Conservation (phyloP, 2,329 filamentous ascomycete species). For the Paraconiothyrium sp. region DNA sequence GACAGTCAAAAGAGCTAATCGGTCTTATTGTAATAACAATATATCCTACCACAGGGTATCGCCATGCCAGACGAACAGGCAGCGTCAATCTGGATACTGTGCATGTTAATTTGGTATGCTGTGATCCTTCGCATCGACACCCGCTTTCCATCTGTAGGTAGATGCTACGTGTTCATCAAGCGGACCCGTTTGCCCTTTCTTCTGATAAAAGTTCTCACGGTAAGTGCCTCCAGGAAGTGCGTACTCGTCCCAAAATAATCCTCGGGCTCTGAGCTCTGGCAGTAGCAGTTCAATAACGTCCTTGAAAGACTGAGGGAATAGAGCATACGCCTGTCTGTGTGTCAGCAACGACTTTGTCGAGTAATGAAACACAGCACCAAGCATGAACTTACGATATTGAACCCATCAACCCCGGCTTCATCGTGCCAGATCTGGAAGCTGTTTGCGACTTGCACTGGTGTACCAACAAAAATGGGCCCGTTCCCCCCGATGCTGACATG, state of each 20-base stretch:
- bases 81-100: no score
- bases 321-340: conserved; percentile 62
- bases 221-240: conserved; percentile 67
- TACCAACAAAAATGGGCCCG: conserved; percentile 72
- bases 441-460: conserved; percentile 71
- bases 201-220: conserved; percentile 68
- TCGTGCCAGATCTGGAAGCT: conserved; percentile 72
- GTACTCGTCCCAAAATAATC: conserved; percentile 65
- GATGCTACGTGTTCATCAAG: conserved; percentile 63
- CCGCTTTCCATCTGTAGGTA: conserved; percentile 55
- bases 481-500: conserved; percentile 75
- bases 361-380: background rate
- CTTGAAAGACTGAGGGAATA: conserved; percentile 74
- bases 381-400: conserved; percentile 70
- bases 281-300: conserved; percentile 73
- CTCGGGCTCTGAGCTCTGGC: conserved; percentile 69
- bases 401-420: conserved; percentile 77
- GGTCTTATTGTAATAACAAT: no score
- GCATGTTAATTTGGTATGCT: conserved; percentile 30
- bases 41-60: no score
- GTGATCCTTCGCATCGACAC: conserved; percentile 43
- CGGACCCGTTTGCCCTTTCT: conserved; percentile 61
- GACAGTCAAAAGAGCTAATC: no score
- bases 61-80: no score
- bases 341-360: background rate